Evolutionary conservation across 2,329 filamentous ascomycete species (phyloP).

Genomic region (Hymenoscyphus scutula): DNA sequence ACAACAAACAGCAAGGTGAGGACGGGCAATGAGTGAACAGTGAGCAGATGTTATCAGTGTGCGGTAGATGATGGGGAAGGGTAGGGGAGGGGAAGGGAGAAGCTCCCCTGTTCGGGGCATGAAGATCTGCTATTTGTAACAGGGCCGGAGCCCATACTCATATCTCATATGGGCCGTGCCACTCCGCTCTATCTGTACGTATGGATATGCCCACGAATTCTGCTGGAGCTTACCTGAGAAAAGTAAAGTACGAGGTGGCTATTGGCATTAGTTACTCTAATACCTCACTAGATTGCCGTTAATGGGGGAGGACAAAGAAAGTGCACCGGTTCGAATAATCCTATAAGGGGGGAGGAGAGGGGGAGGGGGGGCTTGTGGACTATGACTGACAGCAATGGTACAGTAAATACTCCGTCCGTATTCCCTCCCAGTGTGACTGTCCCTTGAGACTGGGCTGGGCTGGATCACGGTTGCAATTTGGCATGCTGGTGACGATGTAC

Average conservation of each 20-base stretch:
- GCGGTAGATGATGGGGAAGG: not conserved
- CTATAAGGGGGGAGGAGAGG: too few relatives aligned
- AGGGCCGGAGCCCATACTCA: not conserved
- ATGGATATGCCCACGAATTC: not conserved
- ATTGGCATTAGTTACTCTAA: not conserved
- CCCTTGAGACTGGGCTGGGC: not conserved
- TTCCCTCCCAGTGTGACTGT: not conserved
- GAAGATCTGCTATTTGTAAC: not conserved
- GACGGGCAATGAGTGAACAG: not conserved
- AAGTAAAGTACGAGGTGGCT: not conserved
- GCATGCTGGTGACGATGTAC: slow-evolving; percentile 1
- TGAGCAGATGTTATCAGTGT: not conserved
- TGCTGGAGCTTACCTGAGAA: not conserved
- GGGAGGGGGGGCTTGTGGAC: not conserved
- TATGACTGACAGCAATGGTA: not conserved
- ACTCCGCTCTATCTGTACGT: not conserved
- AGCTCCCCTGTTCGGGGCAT: not conserved
- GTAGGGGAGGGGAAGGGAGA: too few relatives aligned
- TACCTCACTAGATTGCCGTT: too few relatives aligned
- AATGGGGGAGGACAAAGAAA: not conserved
- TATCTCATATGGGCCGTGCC: not conserved
- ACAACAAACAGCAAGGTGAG: not conserved
- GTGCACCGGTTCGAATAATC: not conserved
- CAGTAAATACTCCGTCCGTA: not conserved
- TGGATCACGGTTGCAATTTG: not conserved